Conservation (phyloP, 2,329 filamentous ascomycete species). For the Fusarium sp. region DNA sequence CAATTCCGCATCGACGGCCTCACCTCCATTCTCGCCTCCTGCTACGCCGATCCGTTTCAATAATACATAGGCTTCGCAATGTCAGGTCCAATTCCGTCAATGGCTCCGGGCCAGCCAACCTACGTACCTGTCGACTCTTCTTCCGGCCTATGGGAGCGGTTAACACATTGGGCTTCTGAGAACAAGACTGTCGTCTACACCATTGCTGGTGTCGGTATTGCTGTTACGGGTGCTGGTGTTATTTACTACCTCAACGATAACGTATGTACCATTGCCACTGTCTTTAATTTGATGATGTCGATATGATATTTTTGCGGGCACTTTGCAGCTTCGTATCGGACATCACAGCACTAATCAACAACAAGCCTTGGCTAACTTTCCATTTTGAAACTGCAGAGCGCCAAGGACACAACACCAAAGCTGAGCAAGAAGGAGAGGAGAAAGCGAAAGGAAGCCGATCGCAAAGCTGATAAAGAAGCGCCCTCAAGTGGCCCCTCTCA, state of each 20-base stretch:
- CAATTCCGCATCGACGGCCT: constrained; percentile 46
- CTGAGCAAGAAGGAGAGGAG: constrained; percentile 90
- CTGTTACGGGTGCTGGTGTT: constrained; percentile 90
- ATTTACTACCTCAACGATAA: constrained; percentile 85
- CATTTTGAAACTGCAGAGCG: constrained; percentile 53
- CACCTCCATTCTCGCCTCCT: constrained; percentile 42
- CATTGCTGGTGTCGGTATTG: constrained; percentile 91
- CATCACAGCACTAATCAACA: constrained; percentile 4
- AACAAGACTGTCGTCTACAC: constrained; percentile 97
- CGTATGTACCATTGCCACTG: constrained; percentile 55
- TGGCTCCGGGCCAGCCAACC: constrained; percentile 59
- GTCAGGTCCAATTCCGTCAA: constrained; percentile 62
- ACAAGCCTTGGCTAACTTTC: constrained; percentile 31
- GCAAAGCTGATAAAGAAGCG: constrained; percentile 63
- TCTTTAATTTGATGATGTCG: constrained; percentile 8
- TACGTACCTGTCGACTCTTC: constrained; percentile 66
- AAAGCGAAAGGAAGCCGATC: constrained; percentile 84
- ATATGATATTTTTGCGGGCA: constrained; percentile 8
- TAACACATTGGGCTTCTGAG: constrained; percentile 92
- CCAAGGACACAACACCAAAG: constrained; percentile 70
- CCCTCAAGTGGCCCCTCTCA: constrained; percentile 53
- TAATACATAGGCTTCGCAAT: constrained; percentile 51
- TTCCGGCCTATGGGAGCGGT: constrained; percentile 86
- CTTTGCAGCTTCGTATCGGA: constrained; percentile 31
- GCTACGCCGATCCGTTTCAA: constrained; percentile 37